phyloP scores from a whole-genome alignment of 2,329 filamentous ascomycete genomes.

The Ascochyta clinopodiicola region DNA sequence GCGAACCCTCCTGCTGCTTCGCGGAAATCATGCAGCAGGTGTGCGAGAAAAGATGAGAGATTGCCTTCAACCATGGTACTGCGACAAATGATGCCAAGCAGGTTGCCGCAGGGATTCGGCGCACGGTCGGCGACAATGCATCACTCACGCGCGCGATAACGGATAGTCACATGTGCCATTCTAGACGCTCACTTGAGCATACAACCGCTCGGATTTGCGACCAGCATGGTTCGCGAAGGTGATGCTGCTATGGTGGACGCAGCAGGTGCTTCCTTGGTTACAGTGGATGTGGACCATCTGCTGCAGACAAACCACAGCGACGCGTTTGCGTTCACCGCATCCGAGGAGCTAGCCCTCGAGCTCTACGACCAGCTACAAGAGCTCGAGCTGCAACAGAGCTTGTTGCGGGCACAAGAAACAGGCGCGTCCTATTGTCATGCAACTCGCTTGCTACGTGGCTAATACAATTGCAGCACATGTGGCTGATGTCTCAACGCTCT shows the following conservation, averaged over 20 bases:
- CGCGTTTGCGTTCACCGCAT: conserved; percentile 66
- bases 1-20: conserved; percentile 31
- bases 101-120: conserved; percentile 35
- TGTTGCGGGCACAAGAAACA: conserved; percentile 60
- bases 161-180: conserved; percentile 14
- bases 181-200: neutral
- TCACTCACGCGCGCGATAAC: conserved; percentile 24
- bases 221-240: conserved; percentile 29
- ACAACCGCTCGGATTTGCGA: neutral
- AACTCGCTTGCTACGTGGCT: conserved; percentile 13
- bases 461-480: conserved; percentile 33
- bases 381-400: conserved; percentile 73
- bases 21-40: conserved; percentile 27
- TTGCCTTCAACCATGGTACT: conserved; percentile 17
- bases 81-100: conserved; percentile 35
- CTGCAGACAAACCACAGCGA: conserved; percentile 54
- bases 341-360: conserved; percentile 70
- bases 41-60: conserved; percentile 19
- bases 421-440: conserved; percentile 21
- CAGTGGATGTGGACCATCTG: conserved; percentile 43
- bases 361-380: conserved; percentile 76
- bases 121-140: conserved; percentile 34
- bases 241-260: conserved; percentile 35
- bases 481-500: conserved; percentile 47
- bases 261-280: conserved; percentile 12